These are phyloP conservation scores for Physaria fendleri DNA, from an alignment of 345 rosid genomes.

Conservation along the genomic window DNA sequence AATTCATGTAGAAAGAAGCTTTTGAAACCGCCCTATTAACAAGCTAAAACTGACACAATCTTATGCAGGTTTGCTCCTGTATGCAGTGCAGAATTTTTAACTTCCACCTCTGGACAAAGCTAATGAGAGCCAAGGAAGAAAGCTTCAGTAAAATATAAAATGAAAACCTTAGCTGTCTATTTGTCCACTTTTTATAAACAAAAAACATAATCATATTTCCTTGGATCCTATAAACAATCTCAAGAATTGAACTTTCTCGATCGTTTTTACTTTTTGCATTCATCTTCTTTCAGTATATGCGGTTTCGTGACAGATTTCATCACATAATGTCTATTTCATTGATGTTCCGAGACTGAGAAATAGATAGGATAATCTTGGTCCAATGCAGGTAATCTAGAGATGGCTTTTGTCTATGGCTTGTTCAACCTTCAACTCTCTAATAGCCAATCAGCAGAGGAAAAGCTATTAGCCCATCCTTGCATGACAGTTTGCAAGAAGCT, in stretches of 20 bases:
- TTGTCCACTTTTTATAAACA: slow-evolving; percentile 20
- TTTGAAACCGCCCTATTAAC: background rate
- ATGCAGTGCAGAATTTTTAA: slow-evolving; percentile 71
- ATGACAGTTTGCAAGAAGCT: no score
- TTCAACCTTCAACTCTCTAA: no score
- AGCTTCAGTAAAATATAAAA: background rate
- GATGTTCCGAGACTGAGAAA: background rate
- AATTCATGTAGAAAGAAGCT: background rate
- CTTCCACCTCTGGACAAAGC: slow-evolving; percentile 53
- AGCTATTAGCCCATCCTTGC: no score
- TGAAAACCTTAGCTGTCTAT: slow-evolving; percentile 21
- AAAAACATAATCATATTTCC: background rate
- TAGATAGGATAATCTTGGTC: background rate
- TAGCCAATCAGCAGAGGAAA: no score
- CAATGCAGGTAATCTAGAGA: no score
- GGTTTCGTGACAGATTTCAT: background rate
- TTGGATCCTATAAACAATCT: background rate
- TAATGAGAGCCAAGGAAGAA: slow-evolving; percentile 16
- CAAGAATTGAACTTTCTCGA: slow-evolving; percentile 13
- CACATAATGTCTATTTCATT: background rate
- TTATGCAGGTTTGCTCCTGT: slow-evolving; percentile 85
- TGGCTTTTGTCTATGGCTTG: no score
- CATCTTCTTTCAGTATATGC: background rate
- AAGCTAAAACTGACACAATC: background rate
- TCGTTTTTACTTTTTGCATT: background rate